Base-by-base conservation (phyloP, 768 basidiomycete species). In the Pholiota conissans region DNA sequence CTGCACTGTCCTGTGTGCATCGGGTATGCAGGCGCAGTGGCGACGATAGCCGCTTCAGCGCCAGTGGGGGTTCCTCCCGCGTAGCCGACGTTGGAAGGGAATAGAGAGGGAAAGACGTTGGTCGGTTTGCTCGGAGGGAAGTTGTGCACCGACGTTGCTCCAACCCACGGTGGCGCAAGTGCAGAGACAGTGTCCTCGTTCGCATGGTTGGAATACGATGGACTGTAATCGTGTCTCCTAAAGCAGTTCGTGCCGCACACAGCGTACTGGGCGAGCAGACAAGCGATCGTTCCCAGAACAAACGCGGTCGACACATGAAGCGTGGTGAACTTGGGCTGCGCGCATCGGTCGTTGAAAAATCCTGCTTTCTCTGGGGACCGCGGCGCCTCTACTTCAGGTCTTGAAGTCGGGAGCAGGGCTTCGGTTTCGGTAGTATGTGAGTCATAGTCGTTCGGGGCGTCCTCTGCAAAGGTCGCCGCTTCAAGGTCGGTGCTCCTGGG, bases 31-130 rank as follows among this genome's bases (percentile, higher is more conserved):
- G 90, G 90, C 0, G 87, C 90, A 3, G 90, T 91, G 3, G 79
- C 80, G 27, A 93, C 81, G 32, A 91, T 73, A 2, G 79, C 89
- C 1, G 90, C 78, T 64, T 92, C 90, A 7, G 86, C 90, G 16
- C 90, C 90, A 0, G 90, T 94, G 0, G 90, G 88, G 0, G 91
- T 93, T 22, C 76, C 79, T 14, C 92, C 92, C 2, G 87, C 76
- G 67, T 92, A 85, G 34, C 92, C 92, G 3, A 94, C 85, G 63
- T 84, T 63, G 28, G 89, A 81, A 4, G 92, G 92, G 69, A 94
- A 94, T 26, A 89, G 63, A 0, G 86, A 82, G 0, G 91, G 88
- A 61, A 80, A 79, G 7, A 74, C 78, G 63, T 93, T 93, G 16
- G 90, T 91, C 0, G 91, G 90, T 5, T 81, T 79, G 0, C 83